A percentile compares a stretch with the other conserved stretches of the same genome.
Evolutionary conservation across 2,329 filamentous ascomycete species (phyloP).

Genomic region (Trematosphaeria pertusa): DNA sequence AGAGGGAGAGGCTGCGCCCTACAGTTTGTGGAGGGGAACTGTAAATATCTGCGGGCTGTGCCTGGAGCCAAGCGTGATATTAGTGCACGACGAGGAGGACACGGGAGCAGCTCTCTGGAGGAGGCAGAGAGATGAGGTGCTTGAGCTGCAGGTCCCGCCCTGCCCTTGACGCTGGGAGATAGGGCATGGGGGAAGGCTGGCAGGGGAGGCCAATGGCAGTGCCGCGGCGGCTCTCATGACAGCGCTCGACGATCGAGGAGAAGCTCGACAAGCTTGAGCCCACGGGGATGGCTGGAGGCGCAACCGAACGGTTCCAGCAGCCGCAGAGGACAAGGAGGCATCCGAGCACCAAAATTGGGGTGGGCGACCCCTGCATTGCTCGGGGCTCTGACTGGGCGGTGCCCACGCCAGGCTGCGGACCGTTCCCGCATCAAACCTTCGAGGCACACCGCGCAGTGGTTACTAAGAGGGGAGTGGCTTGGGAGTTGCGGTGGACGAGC

Average conservation of each 20-base stretch:
- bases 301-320: constrained; percentile 46
- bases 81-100: constrained; percentile 22
- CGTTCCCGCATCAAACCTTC: constrained; percentile 44
- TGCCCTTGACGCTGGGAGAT: constrained; percentile 24
- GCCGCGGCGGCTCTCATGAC: constrained; percentile 23
- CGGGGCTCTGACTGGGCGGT: constrained; percentile 25
- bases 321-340: constrained; percentile 34
- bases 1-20: constrained; percentile 39
- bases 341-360: constrained; percentile 42
- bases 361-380: constrained; percentile 17
- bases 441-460: constrained; percentile 28
- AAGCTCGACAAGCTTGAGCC: constrained; percentile 39
- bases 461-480: constrained; percentile 44
- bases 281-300: constrained; percentile 42
- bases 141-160: constrained; percentile 39
- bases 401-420: constrained; percentile 45
- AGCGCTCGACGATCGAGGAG: constrained; percentile 25
- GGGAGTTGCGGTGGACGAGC: constrained; percentile 20
- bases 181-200: constrained; percentile 24
- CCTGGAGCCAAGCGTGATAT: constrained; percentile 38
- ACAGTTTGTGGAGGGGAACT: constrained; percentile 36
- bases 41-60: constrained; percentile 50
- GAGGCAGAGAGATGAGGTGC: constrained; percentile 30
- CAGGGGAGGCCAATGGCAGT: constrained; percentile 34
- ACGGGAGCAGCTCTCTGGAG: constrained; percentile 15